A percentile compares a stretch with the other conserved stretches of the same genome.
Evolutionary conservation across 176 grass and related monocot species (phyloP).

Genomic region (Zizania latifolia): DNA sequence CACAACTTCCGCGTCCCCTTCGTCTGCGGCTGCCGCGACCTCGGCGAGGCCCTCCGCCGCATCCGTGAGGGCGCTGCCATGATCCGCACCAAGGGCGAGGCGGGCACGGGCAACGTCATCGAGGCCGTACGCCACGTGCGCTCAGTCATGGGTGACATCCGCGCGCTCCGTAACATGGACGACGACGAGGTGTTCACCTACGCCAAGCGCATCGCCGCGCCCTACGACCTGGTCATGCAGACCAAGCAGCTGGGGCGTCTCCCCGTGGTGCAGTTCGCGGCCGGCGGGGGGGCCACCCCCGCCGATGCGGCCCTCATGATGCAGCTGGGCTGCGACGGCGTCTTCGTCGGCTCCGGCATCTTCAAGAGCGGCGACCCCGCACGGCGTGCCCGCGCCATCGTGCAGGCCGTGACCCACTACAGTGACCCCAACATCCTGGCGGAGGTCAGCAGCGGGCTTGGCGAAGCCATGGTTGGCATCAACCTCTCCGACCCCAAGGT

Average conservation of each 20-base stretch:
- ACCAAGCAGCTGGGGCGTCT: conserved; percentile 62
- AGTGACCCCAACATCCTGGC: conserved; percentile 57
- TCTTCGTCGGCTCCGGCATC: conserved; percentile 73
- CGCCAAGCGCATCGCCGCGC: conserved; percentile 52
- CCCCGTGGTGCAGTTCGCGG: conserved; percentile 69
- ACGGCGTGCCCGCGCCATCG: conserved; percentile 52
- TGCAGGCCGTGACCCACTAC: conserved; percentile 67
- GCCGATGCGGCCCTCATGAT: conserved; percentile 70
- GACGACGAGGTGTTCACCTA: conserved; percentile 75
- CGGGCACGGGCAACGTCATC: conserved; percentile 61
- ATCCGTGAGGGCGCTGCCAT: conserved; percentile 72
- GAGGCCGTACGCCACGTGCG: conserved; percentile 68
- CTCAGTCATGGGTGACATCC: conserved; percentile 60
- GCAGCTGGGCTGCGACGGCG: conserved; percentile 66
- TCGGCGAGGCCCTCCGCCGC: conserved; percentile 61
- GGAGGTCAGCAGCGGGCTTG: conserved; percentile 55
- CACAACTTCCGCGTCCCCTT: conserved; percentile 74
- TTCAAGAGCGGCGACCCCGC: conserved; percentile 75
- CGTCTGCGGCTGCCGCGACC: conserved; percentile 69
- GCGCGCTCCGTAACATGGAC: conserved; percentile 64
- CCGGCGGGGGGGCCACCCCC: conserved; percentile 47
- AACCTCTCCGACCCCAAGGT: conserved; percentile 50
- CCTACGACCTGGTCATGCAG: conserved; percentile 65
- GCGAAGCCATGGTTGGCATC: conserved; percentile 77
- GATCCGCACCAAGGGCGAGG: conserved; percentile 85